These are phyloP conservation scores for Jacaranda mimosifolia DNA, from an alignment of 257 asterid genomes.

Conservation along the genomic window DNA sequence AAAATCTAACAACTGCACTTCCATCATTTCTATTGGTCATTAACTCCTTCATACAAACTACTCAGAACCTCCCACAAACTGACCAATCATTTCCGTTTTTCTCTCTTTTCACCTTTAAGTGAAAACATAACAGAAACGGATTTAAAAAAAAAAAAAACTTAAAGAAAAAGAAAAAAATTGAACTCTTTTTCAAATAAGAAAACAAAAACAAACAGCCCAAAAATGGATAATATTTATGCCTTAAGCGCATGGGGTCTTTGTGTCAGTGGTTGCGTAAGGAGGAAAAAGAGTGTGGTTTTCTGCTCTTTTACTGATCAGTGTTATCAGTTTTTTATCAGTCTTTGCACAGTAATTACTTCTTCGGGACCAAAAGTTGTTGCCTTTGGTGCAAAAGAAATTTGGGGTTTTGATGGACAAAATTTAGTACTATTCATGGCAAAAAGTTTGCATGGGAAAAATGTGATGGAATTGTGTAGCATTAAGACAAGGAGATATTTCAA, in stretches of 20 bases:
- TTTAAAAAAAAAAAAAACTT: background rate
- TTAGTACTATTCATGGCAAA: background rate
- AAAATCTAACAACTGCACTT: conserved; percentile 35
- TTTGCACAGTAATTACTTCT: background rate
- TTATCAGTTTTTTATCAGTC: conserved; percentile 10
- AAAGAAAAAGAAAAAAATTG: background rate
- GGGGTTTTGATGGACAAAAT: background rate
- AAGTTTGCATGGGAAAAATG: background rate
- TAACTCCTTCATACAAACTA: conserved; percentile 31
- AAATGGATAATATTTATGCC: conserved; percentile 2
- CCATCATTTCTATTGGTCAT: conserved; percentile 35
- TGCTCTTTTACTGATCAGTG: background rate
- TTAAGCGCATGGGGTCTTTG: conserved; percentile 31
- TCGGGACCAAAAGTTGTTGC: background rate
- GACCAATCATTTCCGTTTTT: conserved; percentile 21
- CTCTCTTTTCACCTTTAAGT: conserved; percentile 22
- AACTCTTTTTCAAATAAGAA: conserved; percentile 14
- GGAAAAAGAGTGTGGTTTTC: conserved; percentile 23
- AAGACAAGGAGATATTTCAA: no score
- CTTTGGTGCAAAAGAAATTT: background rate
- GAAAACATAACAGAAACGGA: conserved; percentile 28
- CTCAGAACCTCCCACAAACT: conserved; percentile 17
- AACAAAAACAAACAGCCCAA: conserved; percentile 22
- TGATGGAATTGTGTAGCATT: no score
- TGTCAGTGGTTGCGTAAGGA: conserved; percentile 28